phyloP scores from a whole-genome alignment of 306 rosid species.

The Acacia melanoxylon region DNA sequence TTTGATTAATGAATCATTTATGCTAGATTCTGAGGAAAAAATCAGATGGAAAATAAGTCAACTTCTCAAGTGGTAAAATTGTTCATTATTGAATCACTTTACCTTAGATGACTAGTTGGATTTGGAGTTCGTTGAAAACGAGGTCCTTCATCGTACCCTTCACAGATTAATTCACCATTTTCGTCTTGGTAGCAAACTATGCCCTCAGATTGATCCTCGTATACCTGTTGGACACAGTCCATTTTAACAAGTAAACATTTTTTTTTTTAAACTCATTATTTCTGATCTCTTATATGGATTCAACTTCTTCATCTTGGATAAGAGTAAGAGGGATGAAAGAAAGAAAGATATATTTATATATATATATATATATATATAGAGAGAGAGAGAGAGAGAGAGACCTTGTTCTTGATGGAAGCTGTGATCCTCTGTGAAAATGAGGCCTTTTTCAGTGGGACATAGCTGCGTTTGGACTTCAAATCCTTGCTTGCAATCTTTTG shows the following conservation, averaged over 20 bases:
- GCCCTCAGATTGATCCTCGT: slow-evolving; percentile 77
- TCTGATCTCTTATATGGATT: not conserved
- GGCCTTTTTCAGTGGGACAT: slow-evolving; percentile 46
- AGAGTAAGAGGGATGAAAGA: not conserved
- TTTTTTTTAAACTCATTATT: not conserved
- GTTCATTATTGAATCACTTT: not conserved
- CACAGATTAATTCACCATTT: slow-evolving; percentile 80
- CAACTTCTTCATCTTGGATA: not conserved
- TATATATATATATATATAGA: too few relatives aligned
- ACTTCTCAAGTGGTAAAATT: not conserved
- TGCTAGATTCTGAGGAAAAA: not conserved
- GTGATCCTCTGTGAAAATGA: slow-evolving; percentile 45
- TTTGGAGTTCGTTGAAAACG: slow-evolving; percentile 55
- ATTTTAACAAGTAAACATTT: not conserved
- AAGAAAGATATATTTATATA: not conserved
- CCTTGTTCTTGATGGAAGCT: slow-evolving; percentile 77
- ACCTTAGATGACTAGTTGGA: slow-evolving; percentile 52
- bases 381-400: slow-evolving; percentile 1
- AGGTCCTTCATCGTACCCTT: slow-evolving; percentile 95
- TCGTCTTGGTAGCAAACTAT: slow-evolving; percentile 82
- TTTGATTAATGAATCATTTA: not conserved
- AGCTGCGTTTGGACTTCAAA: slow-evolving; percentile 47
- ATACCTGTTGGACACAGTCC: slow-evolving; percentile 51
- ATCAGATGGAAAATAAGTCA: not conserved
- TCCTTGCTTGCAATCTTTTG: slow-evolving; percentile 43